Evolutionary conservation across 1,139 yeast species (phyloP), one percentile per base, ranked within the genome.

Genomic region (Saccharomyces hybrid): DNA sequence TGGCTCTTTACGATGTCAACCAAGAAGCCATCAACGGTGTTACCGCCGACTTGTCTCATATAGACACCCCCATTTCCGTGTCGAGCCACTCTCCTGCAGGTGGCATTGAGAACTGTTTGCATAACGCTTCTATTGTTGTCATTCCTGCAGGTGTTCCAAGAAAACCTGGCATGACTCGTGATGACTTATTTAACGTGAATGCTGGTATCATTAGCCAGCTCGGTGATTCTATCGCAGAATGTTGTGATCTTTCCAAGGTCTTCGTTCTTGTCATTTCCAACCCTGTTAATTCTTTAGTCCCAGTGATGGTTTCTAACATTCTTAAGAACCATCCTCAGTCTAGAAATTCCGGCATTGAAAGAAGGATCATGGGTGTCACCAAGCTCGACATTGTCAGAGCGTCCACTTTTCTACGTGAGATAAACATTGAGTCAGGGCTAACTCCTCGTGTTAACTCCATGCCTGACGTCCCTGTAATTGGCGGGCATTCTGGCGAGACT

Each of bases 131-230:
- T 66, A 79, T 90, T 59, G 87, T 91, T 60, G 82, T 91, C 57
- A 87, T 91, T 70, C 97, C 97, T 60, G 97, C 97, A 51, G 97
- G 98, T 70, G 88, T 91, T 57, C 97, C 97, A 72, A 84, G 98
- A 78, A 91, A 91, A 78, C 97, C 97, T 55, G 97, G 97, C 64
- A 91, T 91, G 98, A 88, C 97, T 62, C 84, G 98, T 74, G 97
- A 91, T 72, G 97, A 91, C 71, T 80, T 91, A 71, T 89, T 91
- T 81, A 83, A 83, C 76, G 88, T 93, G 77, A 91, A 91, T 70
- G 97, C 96, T 50, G 86, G 90, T 52, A 91, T 91, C 72, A 90
- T 91, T 55, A 79, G 86, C 63, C 91, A 84, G 71, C 78, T 91
- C 67, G 91, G 95, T 61, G 82, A 81, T 71, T 88, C 88, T 52